Percentiles rank a stretch among this genome's conserved stretches.
These are phyloP conservation scores for Paraurostyla sp. DNA, from an alignment of 73 alveolate species.

Conservation along the genomic window DNA sequence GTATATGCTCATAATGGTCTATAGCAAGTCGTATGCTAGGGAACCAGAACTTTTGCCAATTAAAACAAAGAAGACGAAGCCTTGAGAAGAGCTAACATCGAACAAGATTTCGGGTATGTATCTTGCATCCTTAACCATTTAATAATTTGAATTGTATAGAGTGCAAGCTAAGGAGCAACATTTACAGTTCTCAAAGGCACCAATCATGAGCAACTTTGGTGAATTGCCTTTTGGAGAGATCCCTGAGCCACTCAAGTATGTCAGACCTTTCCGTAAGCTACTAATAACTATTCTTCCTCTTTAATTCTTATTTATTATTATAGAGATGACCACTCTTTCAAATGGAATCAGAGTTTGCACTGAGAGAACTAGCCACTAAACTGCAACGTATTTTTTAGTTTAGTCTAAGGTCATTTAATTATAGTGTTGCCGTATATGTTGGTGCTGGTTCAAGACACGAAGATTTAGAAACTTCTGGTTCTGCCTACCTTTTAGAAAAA, in stretches of 20 bases:
- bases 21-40: slow-evolving; percentile 16
- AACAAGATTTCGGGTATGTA: slow-evolving; percentile 54
- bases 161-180: slow-evolving; percentile 52
- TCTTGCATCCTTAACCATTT: neutral
- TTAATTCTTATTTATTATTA: slow-evolving; percentile 57
- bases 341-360: slow-evolving; percentile 81
- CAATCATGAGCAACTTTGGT: slow-evolving; percentile 83
- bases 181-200: slow-evolving; percentile 83
- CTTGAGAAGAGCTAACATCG: slow-evolving; percentile 17
- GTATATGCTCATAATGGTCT: neutral
- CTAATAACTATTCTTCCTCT: slow-evolving; percentile 23
- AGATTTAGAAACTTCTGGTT: slow-evolving; percentile 80
- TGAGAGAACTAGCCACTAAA: slow-evolving; percentile 32
- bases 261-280: slow-evolving; percentile 85
- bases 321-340: slow-evolving; percentile 73
- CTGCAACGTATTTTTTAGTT: slow-evolving; percentile 36
- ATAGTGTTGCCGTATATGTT: slow-evolving; percentile 75
- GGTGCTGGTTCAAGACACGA: slow-evolving; percentile 92
- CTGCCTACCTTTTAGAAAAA: slow-evolving; percentile 78
- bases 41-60: slow-evolving; percentile 46
- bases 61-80: slow-evolving; percentile 46
- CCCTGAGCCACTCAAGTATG: slow-evolving; percentile 91
- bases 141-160: slow-evolving; percentile 33
- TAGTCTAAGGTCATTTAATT: neutral
- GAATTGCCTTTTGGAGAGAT: slow-evolving; percentile 88